These are phyloP conservation scores for Pseudonitzschia multiseries DNA, from an alignment of 108 stramenopile species.

Conservation along the genomic window DNA sequence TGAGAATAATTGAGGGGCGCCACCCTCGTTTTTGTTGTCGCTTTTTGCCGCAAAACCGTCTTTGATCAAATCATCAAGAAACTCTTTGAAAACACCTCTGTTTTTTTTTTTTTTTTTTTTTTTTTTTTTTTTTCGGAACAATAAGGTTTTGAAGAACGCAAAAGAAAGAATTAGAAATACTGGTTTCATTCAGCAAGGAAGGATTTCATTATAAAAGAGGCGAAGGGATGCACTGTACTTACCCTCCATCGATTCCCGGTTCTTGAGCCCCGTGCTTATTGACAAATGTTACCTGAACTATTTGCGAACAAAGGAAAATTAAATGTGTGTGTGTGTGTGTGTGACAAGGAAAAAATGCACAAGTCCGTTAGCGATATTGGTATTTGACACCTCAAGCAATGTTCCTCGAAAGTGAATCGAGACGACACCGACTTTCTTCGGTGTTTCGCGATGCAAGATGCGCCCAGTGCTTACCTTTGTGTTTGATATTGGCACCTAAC, in stretches of 20 bases:
- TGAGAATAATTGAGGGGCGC: constrained; percentile 58
- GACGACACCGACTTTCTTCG: neutral
- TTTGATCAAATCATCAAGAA: constrained; percentile 80
- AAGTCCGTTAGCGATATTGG: neutral
- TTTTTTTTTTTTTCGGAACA: too few species aligned
- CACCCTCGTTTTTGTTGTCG: constrained; percentile 23
- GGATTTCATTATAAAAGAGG: neutral
- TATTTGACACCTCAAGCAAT: neutral
- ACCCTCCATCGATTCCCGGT: constrained; percentile 98
- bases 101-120: too few species aligned
- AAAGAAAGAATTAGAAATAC: too few species aligned
- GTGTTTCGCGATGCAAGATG: neutral
- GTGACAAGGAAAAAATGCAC: neutral
- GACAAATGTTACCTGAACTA: constrained; percentile 90
- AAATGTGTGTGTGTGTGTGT: neutral
- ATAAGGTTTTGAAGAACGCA: too few species aligned
- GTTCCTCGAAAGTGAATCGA: neutral
- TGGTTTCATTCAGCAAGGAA: neutral
- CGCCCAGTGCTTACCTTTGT: constrained; percentile 38
- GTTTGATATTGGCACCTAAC: constrained; percentile 66
- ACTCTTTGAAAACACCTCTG: constrained; percentile 95
- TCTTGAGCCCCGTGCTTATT: constrained; percentile 92
- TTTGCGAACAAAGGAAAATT: neutral
- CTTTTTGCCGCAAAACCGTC: constrained; percentile 61
- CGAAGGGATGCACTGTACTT: neutral